Conservation (phyloP, 495 filamentous ascomycete species). For the Penicillium paxilli region DNA sequence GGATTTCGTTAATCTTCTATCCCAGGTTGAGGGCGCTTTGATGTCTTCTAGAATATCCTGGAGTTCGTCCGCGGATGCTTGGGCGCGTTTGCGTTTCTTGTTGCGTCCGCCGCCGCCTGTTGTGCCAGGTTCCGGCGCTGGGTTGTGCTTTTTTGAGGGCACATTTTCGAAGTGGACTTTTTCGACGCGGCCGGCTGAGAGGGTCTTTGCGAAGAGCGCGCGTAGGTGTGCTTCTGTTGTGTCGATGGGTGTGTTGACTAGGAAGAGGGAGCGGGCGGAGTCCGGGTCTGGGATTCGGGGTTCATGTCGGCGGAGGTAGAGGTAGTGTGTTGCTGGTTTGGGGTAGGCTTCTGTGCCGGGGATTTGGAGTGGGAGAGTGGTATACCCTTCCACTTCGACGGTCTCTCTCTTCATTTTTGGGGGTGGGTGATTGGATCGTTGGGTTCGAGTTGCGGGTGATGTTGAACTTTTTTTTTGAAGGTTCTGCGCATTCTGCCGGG, state of each 20-base stretch:
- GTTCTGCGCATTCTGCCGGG: slow-evolving; percentile 23
- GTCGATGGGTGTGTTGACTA: slow-evolving; percentile 86
- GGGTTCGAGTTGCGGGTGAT: slow-evolving; percentile 11
- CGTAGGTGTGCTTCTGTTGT: slow-evolving; percentile 76
- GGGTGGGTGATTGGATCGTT: slow-evolving; percentile 14
- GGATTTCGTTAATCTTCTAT: slow-evolving; percentile 65
- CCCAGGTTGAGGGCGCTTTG: slow-evolving; percentile 69
- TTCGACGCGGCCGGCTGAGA: slow-evolving; percentile 76
- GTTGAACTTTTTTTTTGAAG: slow-evolving; percentile 19
- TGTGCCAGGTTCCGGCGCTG: slow-evolving; percentile 25
- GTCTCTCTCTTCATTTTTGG: slow-evolving; percentile 39
- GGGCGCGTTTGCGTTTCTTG: slow-evolving; percentile 69
- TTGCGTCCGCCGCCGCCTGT: slow-evolving; percentile 18
- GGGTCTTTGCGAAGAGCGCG: slow-evolving; percentile 65
- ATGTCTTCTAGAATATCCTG: slow-evolving; percentile 52
- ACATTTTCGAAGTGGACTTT: slow-evolving; percentile 67
- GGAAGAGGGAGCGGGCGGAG: slow-evolving; percentile 75
- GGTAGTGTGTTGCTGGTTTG: slow-evolving; percentile 67
- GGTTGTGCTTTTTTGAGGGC: slow-evolving; percentile 31
- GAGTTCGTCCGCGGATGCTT: slow-evolving; percentile 50
- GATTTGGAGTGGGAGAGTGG: slow-evolving; percentile 54
- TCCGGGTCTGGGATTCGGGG: slow-evolving; percentile 72
- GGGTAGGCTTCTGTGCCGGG: slow-evolving; percentile 61
- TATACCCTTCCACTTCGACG: slow-evolving; percentile 50
- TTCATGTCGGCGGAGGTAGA: slow-evolving; percentile 81